Percentiles rank a stretch among this genome's conserved stretches.
Conservation (phyloP, 192 early-diverging fungal species). For the Backusella tarrabulga region DNA sequence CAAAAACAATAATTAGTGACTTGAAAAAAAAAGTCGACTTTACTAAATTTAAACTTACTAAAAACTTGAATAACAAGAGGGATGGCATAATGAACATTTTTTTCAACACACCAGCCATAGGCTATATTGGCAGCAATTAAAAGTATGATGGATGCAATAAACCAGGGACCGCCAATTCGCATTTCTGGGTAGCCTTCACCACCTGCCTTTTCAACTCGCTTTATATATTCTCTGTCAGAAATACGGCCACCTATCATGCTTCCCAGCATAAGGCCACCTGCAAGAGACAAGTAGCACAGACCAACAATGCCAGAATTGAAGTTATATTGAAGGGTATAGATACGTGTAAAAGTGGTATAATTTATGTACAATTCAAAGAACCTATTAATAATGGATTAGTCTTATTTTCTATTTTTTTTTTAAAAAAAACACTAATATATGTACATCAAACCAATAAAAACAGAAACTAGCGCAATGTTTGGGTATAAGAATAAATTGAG, state of each 20-base stretch:
- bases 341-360: constrained; percentile 35
- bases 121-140: constrained; percentile 7
- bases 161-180: constrained; percentile 21
- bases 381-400: background rate
- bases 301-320: constrained; percentile 32
- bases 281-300: constrained; percentile 32
- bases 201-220: constrained; percentile 10
- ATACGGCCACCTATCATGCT: constrained; percentile 18
- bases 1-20: background rate
- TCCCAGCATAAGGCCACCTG: constrained; percentile 22
- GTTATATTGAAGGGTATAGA: constrained; percentile 31
- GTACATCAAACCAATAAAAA: constrained; percentile 28
- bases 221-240: constrained; percentile 21
- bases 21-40: background rate
- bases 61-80: constrained; percentile 28
- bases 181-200: constrained; percentile 28
- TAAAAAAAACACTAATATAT: background rate
- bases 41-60: constrained; percentile 18
- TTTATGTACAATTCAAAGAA: constrained; percentile 33
- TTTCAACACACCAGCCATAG: constrained; percentile 36
- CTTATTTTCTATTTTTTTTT: background rate
- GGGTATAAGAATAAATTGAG: constrained; percentile 19
- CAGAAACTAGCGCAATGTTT: constrained; percentile 26
- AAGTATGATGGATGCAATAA: constrained; percentile 16
- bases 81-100: constrained; percentile 34